Percentiles rank a stretch among this genome's conserved stretches.
phyloP scores from a whole-genome alignment of 179 eudicot genomes.

The Actinidia polygama region DNA sequence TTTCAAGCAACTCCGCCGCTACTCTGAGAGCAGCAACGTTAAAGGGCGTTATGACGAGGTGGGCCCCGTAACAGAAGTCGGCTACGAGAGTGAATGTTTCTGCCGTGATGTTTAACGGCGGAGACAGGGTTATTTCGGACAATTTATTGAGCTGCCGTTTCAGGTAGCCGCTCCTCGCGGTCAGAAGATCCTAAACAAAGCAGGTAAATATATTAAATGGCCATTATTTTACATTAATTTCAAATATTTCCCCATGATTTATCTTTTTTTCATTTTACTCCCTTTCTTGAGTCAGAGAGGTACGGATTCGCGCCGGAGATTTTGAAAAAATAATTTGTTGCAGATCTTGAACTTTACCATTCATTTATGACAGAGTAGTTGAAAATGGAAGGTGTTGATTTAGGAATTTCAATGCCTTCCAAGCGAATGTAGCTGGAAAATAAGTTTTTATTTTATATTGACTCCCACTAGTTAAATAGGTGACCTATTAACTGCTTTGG shows the following conservation, averaged over 20 bases:
- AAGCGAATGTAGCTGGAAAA: too few relatives aligned
- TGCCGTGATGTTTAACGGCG: constrained; percentile 65
- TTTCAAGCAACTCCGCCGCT: constrained; percentile 61
- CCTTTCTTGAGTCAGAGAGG: neutral
- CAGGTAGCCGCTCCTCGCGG: constrained; percentile 63
- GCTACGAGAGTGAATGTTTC: constrained; percentile 65
- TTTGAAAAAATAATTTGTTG: too few relatives aligned
- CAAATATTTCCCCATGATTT: neutral
- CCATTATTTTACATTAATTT: neutral
- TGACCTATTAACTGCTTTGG: too few relatives aligned
- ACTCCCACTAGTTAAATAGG: too few relatives aligned
- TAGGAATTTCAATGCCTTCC: too few relatives aligned
- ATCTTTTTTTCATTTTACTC: neutral
- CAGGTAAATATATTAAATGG: neutral
- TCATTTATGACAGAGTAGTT: too few relatives aligned
- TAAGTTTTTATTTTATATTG: too few relatives aligned
- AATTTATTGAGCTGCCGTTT: constrained; percentile 57
- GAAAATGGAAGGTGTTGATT: too few relatives aligned
- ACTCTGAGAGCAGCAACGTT: constrained; percentile 60
- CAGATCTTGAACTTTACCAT: too few relatives aligned
- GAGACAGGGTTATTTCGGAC: constrained; percentile 59
- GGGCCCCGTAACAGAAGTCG: constrained; percentile 68
- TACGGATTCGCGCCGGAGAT: too few relatives aligned
- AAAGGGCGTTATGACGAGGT: constrained; percentile 56
- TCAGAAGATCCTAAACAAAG: constrained; percentile 49